Percentiles rank a stretch among this genome's conserved stretches.
phyloP scores from a whole-genome alignment of 2,329 filamentous ascomycete genomes.

The Cercospora sojina region DNA sequence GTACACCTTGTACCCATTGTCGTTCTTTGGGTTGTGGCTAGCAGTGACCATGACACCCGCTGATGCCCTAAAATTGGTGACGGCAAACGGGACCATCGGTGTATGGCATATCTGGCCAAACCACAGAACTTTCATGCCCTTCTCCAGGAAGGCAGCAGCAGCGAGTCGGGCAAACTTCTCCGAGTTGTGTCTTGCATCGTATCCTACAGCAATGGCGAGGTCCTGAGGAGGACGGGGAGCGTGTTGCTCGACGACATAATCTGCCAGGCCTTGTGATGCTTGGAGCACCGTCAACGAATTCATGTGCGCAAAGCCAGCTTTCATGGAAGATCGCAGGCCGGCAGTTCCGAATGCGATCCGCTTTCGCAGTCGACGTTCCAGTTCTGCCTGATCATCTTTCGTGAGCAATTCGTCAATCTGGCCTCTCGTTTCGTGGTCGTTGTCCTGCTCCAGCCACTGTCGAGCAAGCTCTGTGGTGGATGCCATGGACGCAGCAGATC shows the following conservation, averaged over 20 bases:
- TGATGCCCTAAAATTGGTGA: slow-evolving; percentile 53
- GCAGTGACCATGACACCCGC: slow-evolving; percentile 67
- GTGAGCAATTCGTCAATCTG: slow-evolving; percentile 56
- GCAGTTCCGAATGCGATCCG: slow-evolving; percentile 64
- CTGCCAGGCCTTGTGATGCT: slow-evolving; percentile 64
- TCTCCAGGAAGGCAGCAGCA: slow-evolving; percentile 59
- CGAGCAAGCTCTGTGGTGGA: slow-evolving; percentile 43
- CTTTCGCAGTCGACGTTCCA: slow-evolving; percentile 54
- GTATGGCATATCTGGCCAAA: slow-evolving; percentile 59
- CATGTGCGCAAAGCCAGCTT: slow-evolving; percentile 59
- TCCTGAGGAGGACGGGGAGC: slow-evolving; percentile 33
- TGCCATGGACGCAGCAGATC: neutral
- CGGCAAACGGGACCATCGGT: slow-evolving; percentile 62
- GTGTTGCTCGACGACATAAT: slow-evolving; percentile 54
- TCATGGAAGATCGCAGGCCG: slow-evolving; percentile 63
- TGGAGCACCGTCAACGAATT: slow-evolving; percentile 44
- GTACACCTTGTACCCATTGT: slow-evolving; percentile 69
- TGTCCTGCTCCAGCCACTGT: slow-evolving; percentile 60
- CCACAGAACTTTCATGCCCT: slow-evolving; percentile 60
- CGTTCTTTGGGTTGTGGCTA: slow-evolving; percentile 63
- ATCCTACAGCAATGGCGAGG: slow-evolving; percentile 59
- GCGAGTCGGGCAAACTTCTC: slow-evolving; percentile 60
- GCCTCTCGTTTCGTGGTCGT: slow-evolving; percentile 53
- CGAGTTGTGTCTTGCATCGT: slow-evolving; percentile 64
- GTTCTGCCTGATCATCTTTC: slow-evolving; percentile 45